These are phyloP conservation scores for Heritiera littoralis DNA, from an alignment of 345 rosid genomes.

Conservation along the genomic window DNA sequence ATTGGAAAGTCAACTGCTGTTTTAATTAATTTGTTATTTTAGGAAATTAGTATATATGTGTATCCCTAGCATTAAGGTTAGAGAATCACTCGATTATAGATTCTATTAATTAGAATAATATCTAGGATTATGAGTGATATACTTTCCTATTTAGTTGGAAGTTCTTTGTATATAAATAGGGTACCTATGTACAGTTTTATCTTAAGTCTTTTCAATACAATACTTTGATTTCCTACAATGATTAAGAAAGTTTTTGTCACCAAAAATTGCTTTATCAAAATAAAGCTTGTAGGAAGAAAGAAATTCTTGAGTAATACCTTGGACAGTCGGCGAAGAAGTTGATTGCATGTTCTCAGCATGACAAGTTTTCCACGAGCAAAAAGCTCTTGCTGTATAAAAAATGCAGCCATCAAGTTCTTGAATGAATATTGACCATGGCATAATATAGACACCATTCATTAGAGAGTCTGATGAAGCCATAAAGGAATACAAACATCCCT, in stretches of 20 bases:
- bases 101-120: too few relatives aligned
- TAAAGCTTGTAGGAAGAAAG: neutral
- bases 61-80: too few relatives aligned
- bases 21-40: too few relatives aligned
- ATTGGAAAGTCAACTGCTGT: too few relatives aligned
- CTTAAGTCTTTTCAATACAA: too few relatives aligned
- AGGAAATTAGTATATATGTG: too few relatives aligned
- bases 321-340: conserved; percentile 96
- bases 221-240: too few relatives aligned
- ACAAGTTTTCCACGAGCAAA: conserved; percentile 99
- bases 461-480: conserved; percentile 5
- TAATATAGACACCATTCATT: conserved; percentile 4
- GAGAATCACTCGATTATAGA: too few relatives aligned
- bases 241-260: neutral
- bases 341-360: conserved; percentile 99
- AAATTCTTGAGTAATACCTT: conserved; percentile 50
- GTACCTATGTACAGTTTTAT: too few relatives aligned
- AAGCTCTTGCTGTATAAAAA: conserved; percentile 75
- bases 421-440: conserved; percentile 11
- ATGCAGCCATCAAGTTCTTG: conserved; percentile 4
- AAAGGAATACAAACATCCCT: conserved; percentile 11
- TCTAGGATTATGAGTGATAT: too few relatives aligned
- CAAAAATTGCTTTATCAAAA: neutral
- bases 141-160: too few relatives aligned
- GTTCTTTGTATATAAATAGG: too few relatives aligned